Evolutionary conservation across 2,329 filamentous ascomycete genomes (phyloP), one percentile per base, ranked within the genome.

Genomic region (Beauveria scarabaeidicola): DNA sequence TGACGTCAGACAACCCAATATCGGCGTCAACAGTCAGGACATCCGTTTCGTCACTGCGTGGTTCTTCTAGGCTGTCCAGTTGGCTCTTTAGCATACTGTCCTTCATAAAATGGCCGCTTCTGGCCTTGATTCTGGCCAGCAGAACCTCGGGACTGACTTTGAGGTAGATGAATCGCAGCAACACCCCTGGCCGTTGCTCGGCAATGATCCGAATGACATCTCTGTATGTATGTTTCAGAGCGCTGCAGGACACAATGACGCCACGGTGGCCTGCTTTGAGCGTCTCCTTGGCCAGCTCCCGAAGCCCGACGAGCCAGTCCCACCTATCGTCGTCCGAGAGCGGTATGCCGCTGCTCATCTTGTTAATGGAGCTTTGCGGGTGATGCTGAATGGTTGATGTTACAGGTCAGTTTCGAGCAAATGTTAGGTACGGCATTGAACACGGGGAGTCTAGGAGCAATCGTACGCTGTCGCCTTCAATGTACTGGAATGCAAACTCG

Each of bases 41-140:
- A 67, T 82, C 80, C 50, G 61, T 73, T 74, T 63, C 61, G 27
- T 23, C 41, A 5, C 15, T 13, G 11, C 48, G n/a, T 0, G 86
- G 86, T 68, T 84, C 81, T 68, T 89, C 85, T n/a, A 89, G 74
- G 40, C 76, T 79, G 60, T 80, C 77, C 63, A 88, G 78, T 69
- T 89, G 86, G 64, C 83, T 86, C 61, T 81, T 78, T 7, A 89
- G 84, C 86, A 89, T 88, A 51, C 76, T 76, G 58, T 83, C 82
- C 74, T 88, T 88, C 85, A 88, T 88, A 66, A 87, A 89, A 66
- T 89, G 86, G 29, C 79, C 79, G 68, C 84, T 71, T 51, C 86
- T 77, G 43, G 77, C 76, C 57, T 74, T 76, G n/a, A 88, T 84
- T 1, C 86, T 79, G 59, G 81, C 74, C 64, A 87, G 73, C 27